A percentile compares a stretch with the other conserved stretches of the same genome.
Evolutionary conservation across 768 basidiomycete genomes (phyloP).

Genomic region (Pleurotus citrinopileatus): DNA sequence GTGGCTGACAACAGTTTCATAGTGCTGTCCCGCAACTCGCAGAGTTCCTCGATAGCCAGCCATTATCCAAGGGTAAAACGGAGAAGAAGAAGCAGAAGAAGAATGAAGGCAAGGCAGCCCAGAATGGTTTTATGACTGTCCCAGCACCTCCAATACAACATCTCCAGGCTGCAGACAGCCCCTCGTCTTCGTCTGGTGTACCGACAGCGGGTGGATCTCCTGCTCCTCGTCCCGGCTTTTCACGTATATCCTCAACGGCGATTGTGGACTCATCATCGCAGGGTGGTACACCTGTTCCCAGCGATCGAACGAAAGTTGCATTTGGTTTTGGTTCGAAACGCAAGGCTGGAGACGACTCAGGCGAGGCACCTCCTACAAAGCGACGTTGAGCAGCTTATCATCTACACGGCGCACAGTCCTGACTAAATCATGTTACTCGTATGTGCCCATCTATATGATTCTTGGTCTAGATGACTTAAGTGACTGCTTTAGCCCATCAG

Average conservation of each 20-base stretch:
- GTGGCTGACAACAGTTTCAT: conserved; percentile 13
- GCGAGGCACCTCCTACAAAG: conserved; percentile 67
- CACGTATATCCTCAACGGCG: conserved; percentile 62
- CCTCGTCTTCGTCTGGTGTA: conserved; percentile 38
- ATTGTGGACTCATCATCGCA: conserved; percentile 43
- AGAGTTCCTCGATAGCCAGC: conserved; percentile 79
- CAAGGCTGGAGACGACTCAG: conserved; percentile 72
- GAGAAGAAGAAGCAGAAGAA: conserved; percentile 75
- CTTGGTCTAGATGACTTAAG: too few relatives aligned
- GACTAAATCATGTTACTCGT: too few relatives aligned
- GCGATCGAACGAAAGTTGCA: conserved; percentile 71
- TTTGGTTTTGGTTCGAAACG: conserved; percentile 80
- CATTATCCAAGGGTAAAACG: conserved; percentile 79
- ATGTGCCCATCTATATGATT: too few relatives aligned
- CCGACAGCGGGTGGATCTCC: conserved; percentile 30
- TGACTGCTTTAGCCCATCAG: too few relatives aligned
- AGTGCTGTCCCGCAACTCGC: conserved; percentile 86
- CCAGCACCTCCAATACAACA: conserved; percentile 51
- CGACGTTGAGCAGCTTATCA: conserved; percentile 28
- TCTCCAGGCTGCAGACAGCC: conserved; percentile 39
- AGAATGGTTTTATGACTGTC: conserved; percentile 70
- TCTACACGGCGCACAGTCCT: too few relatives aligned
- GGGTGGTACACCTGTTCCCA: conserved; percentile 54
- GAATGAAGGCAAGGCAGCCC: conserved; percentile 56
- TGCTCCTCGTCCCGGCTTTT: conserved; percentile 72